These are phyloP conservation scores for Tricholoma terreum DNA, from an alignment of 768 basidiomycete species.

Conservation along the genomic window DNA sequence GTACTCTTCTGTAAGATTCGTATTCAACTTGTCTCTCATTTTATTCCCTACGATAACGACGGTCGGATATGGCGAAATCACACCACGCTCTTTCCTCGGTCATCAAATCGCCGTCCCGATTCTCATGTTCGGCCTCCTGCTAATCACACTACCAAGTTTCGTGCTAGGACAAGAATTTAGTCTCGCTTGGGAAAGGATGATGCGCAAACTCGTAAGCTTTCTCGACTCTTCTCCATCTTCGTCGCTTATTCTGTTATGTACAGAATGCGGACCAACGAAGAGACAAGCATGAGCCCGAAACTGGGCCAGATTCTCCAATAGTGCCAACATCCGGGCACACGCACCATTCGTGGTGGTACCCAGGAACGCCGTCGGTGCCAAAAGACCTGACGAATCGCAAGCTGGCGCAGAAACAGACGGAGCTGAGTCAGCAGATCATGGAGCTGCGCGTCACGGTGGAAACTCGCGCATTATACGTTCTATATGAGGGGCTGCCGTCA, in stretches of 20 bases:
- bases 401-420: constrained; percentile 63
- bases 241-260: no score
- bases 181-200: constrained; percentile 85
- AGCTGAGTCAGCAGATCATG: constrained; percentile 61
- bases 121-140: constrained; percentile 80
- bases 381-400: constrained; percentile 55
- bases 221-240: no score
- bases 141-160: constrained; percentile 89
- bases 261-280: background rate
- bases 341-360: constrained; percentile 11
- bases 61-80: constrained; percentile 90
- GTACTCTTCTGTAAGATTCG: constrained; percentile 67
- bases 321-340: background rate
- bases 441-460: constrained; percentile 57
- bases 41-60: constrained; percentile 63
- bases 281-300: background rate
- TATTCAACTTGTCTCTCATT: constrained; percentile 29
- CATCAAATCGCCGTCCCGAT: constrained; percentile 83
- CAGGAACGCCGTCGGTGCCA: background rate
- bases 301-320: background rate
- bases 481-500: no score
- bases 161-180: constrained; percentile 92
- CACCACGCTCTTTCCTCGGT: constrained; percentile 84
- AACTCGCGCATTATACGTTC: constrained; percentile 36
- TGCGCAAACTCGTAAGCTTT: constrained; percentile 24